Conservation (phyloP, 2,329 filamentous ascomycete genomes). For the Sporothrix sp. region DNA sequence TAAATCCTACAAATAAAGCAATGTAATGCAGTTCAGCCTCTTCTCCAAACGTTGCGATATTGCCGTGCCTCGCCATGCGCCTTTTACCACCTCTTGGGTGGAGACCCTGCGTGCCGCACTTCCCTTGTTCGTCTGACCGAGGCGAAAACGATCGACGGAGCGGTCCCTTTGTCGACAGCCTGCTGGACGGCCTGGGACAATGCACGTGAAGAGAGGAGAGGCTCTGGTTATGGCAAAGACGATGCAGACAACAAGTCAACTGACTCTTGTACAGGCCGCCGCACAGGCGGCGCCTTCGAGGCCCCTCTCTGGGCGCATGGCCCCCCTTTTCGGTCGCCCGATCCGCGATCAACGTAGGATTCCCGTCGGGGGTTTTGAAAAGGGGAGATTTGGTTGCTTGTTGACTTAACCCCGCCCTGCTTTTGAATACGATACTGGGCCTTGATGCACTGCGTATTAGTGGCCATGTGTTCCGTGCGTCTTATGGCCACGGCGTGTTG, state of each 20-base stretch:
- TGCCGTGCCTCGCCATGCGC: neutral
- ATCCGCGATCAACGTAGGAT: conserved; percentile 6
- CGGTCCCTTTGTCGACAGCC: neutral
- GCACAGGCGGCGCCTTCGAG: too few species aligned
- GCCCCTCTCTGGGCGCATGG: neutral
- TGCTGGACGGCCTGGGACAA: too few species aligned
- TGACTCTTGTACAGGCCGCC: too few species aligned
- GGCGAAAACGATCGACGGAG: conserved; percentile 1
- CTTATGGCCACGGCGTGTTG: too few species aligned
- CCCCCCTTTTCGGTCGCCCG: neutral
- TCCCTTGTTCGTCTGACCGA: conserved; percentile 1
- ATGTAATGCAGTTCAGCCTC: too few species aligned
- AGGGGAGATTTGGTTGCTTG: neutral
- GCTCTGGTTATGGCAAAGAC: neutral
- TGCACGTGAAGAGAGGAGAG: conserved; percentile 7
- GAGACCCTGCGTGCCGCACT: too few species aligned
- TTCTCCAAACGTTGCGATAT: neutral
- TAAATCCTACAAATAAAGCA: too few species aligned
- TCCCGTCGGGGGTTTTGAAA: neutral
- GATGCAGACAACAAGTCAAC: too few species aligned
- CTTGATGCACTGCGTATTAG: too few species aligned
- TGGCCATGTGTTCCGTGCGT: neutral
- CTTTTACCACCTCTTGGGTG: neutral
- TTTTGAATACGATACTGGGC: too few species aligned
- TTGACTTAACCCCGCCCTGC: neutral